Evolutionary conservation across 179 eudicot genomes (phyloP).

Genomic region (Beta macrorhiza): DNA sequence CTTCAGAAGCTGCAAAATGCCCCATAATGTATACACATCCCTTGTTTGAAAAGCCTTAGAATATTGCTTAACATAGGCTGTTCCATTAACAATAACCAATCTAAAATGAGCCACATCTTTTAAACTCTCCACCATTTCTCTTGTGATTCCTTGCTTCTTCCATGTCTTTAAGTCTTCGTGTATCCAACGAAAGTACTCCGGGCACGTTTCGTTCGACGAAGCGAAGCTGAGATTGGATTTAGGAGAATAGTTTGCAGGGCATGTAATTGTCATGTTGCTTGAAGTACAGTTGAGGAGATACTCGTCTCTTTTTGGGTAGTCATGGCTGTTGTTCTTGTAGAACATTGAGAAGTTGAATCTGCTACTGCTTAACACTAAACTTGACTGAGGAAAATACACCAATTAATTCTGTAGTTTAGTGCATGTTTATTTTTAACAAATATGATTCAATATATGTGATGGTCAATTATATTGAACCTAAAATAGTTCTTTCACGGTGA

Average conservation of each 20-base stretch:
- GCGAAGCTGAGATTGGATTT: background rate
- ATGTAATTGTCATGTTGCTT: slow-evolving; percentile 29
- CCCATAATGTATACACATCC: slow-evolving; percentile 52
- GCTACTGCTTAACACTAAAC: slow-evolving; percentile 11
- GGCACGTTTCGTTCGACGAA: slow-evolving; percentile 25
- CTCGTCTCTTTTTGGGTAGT: slow-evolving; percentile 31
- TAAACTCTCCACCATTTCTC: slow-evolving; percentile 32
- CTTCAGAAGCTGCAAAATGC: slow-evolving; percentile 47
- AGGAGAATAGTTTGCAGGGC: slow-evolving; percentile 40
- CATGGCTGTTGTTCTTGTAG: slow-evolving; percentile 8
- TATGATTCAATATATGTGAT: too few relatives aligned
- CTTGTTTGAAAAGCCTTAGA: slow-evolving; percentile 41
- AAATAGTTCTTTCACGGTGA: too few relatives aligned
- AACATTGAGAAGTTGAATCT: slow-evolving; percentile 12
- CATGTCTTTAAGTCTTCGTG: slow-evolving; percentile 45
- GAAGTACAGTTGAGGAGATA: slow-evolving; percentile 31
- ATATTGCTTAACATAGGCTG: slow-evolving; percentile 39
- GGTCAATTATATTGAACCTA: too few relatives aligned
- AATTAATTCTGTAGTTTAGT: background rate
- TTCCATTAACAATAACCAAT: slow-evolving; percentile 38
- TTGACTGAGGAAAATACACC: slow-evolving; percentile 5
- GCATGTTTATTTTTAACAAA: too few relatives aligned
- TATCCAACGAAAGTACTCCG: slow-evolving; percentile 45
- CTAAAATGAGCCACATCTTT: slow-evolving; percentile 31
- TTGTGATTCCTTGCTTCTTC: slow-evolving; percentile 38